phyloP scores from a whole-genome alignment of 1,284 basidiomycete genomes.

The Malassezia sp. region DNA sequence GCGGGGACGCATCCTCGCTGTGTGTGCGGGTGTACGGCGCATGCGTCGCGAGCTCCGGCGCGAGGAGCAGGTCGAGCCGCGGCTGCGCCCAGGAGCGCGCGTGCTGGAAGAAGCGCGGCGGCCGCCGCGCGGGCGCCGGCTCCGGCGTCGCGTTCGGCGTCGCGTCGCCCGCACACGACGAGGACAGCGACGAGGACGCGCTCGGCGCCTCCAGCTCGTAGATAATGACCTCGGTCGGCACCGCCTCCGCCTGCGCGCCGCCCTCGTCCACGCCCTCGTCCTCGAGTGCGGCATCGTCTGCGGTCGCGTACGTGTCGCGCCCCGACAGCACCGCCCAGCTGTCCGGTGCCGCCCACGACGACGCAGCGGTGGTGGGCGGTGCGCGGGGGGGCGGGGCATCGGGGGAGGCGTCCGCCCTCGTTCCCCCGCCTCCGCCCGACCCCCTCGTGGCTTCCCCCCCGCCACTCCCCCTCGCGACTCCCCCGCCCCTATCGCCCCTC shows the following conservation, averaged over 20 bases:
- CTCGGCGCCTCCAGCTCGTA: constrained; percentile 15
- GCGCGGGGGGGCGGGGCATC: too few species aligned
- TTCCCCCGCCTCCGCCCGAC: too few species aligned
- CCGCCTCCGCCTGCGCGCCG: not conserved
- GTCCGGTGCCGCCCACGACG: constrained; percentile 44
- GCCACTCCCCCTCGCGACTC: too few species aligned
- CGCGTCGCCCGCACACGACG: too few species aligned
- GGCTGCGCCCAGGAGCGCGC: not conserved
- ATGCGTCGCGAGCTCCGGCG: constrained; percentile 4
- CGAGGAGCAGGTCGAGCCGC: constrained; percentile 1
- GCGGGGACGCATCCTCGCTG: not conserved
- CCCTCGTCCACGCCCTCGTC: not conserved
- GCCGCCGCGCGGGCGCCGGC: not conserved
- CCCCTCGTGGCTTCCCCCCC: too few species aligned
- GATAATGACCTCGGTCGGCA: constrained; percentile 5
- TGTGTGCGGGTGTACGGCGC: not conserved
- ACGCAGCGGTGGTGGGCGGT: constrained; percentile 15
- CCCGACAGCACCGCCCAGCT: constrained; percentile 44
- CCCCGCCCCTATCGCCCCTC: too few species aligned
- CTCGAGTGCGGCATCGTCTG: constrained; percentile 17
- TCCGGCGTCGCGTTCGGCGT: constrained; percentile 11
- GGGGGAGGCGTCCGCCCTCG: too few species aligned
- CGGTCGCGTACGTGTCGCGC: constrained; percentile 23
- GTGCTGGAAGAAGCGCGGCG: constrained; percentile 4
- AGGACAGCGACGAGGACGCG: too few species aligned